A percentile compares a stretch with the other conserved stretches of the same genome.
Evolutionary conservation across 2,329 filamentous ascomycete genomes (phyloP).

Genomic region (Polytolypa hystricis): DNA sequence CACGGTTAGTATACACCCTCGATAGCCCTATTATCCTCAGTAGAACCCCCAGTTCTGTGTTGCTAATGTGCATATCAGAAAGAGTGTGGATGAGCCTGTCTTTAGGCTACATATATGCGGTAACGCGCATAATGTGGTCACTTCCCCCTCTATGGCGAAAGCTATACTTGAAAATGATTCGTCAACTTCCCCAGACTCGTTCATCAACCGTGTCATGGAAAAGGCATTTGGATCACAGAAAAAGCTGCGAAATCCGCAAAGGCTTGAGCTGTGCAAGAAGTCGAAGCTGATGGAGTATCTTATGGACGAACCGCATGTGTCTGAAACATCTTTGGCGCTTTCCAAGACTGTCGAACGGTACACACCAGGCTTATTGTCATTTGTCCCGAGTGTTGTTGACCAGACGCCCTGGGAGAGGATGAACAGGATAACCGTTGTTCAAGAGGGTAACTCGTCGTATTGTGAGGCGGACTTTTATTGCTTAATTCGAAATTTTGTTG

Average conservation of each 20-base stretch:
- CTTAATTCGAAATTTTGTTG: conserved; percentile 48
- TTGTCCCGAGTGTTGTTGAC: conserved; percentile 48
- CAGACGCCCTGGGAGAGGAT: conserved; percentile 51
- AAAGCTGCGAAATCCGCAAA: conserved; percentile 24
- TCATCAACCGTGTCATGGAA: conserved; percentile 26
- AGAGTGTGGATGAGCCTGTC: conserved; percentile 30
- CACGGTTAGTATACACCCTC: conserved; percentile 24
- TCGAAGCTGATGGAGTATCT: conserved; percentile 26
- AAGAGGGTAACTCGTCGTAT: conserved; percentile 29
- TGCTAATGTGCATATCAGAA: conserved; percentile 18
- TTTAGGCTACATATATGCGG: conserved; percentile 41
- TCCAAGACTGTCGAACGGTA: conserved; percentile 32
- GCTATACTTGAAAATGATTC: conserved; percentile 26
- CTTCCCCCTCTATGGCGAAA: conserved; percentile 37
- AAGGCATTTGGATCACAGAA: conserved; percentile 35
- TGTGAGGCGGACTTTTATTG: conserved; percentile 43
- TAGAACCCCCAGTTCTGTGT: conserved; percentile 5
- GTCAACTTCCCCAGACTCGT: conserved; percentile 17
- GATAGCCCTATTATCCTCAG: conserved; percentile 6
- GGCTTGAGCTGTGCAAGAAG: conserved; percentile 24
- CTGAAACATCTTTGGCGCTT: conserved; percentile 28
- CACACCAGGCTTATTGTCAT: conserved; percentile 48
- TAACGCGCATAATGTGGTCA: conserved; percentile 39
- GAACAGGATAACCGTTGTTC: conserved; percentile 33
- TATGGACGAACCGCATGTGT: conserved; percentile 40